Evolutionary conservation across 768 basidiomycete genomes (phyloP), one percentile per base, ranked within the genome.

Genomic region (Psilocybe sp.): DNA sequence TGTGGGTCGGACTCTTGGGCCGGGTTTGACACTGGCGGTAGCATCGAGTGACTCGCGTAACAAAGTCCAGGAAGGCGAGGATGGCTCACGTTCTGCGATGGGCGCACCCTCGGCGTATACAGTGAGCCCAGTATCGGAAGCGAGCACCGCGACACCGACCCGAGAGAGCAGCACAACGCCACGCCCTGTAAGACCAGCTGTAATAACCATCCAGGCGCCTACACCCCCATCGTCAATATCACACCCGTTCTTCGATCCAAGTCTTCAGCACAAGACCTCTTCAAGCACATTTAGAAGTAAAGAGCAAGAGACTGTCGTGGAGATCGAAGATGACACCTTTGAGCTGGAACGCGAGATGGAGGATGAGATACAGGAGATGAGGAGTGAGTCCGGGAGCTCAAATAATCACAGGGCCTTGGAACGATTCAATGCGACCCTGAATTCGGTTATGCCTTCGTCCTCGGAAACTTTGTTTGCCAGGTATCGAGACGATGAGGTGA

Each of bases 1-100:
- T 14, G 58, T 60, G 15, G 61, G 61, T 4, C 52, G 61, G 33
- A 62, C 61, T 19, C 34, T 62, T 33, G 55, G 61, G 5, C 61
- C 58, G 9, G 44, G 48, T 18, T 41, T 60, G 49, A 58, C 56
- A 44, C 46, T 62, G 6, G 54, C 58, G 7, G 50, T 47, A 40
- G 41, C 33, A 13, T 11, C 18, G 23, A 31, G 15, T 44, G 20
- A 11, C 10, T 15, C 43, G 10, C 15, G 43, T 12, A 15, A 20
- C 11, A 44, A 44, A 15, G 10, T 15, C 2, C 10, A 44, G 23
- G 46, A 18, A 15, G 37, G 20, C 10, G 46, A 5, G 14, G 46
- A 23, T 15, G 46, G 14, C 37, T 16, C 39, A 10, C 39, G 34
- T 16, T 36, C 35, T 15, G 16, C 38, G 4, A 19, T 41, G 34